Percentiles rank a stretch among this genome's conserved stretches.
Evolutionary conservation across 148 eudicot species (phyloP).

Genomic region (Dysphania ambrosioides): DNA sequence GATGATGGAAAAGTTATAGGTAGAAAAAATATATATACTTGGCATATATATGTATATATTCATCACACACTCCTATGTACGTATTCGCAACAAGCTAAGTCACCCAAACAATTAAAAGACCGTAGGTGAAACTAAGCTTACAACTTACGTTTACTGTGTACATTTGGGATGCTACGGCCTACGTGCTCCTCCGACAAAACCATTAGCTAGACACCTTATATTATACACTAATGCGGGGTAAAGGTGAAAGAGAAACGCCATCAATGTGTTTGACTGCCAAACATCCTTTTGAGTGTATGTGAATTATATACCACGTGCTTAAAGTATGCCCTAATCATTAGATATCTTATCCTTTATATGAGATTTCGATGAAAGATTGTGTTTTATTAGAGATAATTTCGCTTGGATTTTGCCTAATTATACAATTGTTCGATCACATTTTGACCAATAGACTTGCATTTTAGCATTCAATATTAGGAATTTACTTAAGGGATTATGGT

Average conservation of each 20-base stretch:
- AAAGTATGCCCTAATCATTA: constrained; percentile 21
- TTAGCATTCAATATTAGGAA: not conserved
- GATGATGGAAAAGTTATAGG: no score
- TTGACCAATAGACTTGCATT: not conserved
- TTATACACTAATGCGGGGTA: not conserved
- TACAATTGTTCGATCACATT: not conserved
- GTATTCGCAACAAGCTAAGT: no score
- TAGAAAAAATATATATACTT: no score
- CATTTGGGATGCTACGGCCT: not conserved
- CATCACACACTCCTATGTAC: no score
- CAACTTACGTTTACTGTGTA: not conserved
- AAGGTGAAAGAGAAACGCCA: not conserved
- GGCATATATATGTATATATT: no score
- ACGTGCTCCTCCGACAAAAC: not conserved
- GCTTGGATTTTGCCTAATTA: not conserved
- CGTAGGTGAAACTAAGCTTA: no score
- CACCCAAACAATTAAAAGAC: no score
- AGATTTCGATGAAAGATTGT: not conserved
- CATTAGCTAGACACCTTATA: not conserved
- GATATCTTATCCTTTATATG: not conserved
- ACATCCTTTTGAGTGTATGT: constrained; percentile 11
- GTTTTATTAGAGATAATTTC: not conserved
- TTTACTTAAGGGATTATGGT: no score
- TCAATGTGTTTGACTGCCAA: constrained; percentile 18
- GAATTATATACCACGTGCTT: constrained; percentile 21